Base-by-base conservation (phyloP, 2,329 filamentous ascomycete species). In the Verticillium alfalfae region DNA sequence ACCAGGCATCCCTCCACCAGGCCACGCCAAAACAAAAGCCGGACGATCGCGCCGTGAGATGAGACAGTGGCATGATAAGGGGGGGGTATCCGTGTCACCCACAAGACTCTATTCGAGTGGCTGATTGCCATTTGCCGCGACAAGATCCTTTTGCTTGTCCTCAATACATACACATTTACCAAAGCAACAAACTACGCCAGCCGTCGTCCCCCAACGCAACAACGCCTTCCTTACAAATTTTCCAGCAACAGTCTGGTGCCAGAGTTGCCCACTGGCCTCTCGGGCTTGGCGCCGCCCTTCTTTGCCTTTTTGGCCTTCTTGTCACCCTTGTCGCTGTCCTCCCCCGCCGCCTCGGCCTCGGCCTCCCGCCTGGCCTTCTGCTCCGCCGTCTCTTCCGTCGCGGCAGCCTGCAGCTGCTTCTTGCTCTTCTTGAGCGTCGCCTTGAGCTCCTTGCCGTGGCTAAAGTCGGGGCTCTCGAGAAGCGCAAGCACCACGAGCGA, bases 401-500 rank as follows among this genome's bases (percentile, higher is more conserved):
- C 87, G 10, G 89, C 88, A 72, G 84, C 86, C 71, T 91, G 81
- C 61, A 97, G 78, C 63, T 79, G 77, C 77, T 89, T 88, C 80
- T 87, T 91, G 67, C 88, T 86, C 78, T 90, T 89, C 78, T 87
- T 89, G 67, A 97, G 77, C 15, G 80, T 84, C 73, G 88, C 86
- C 70, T 88, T 79, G 59, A 96, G 78, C 68, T 90, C 88, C 16
- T 83, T 81, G 68, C 83, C 86, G 68, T 87, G 81, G 34, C 80
- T 81, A 69, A 95, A 95, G 62, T 87, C 86, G 26, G 84, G 81
- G 0, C 89, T 85, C 76, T 98, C 94, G 5, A 93, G 76, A 66
- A 98, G 78, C 16, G 88, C 90, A 34, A 98, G 84, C 4, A 97
- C 83, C 12, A 96, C 91, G 68, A 97, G 98, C 1, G 91, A 91